phyloP scores from a whole-genome alignment of 306 rosid genomes.

The Cucurbita moschata region DNA sequence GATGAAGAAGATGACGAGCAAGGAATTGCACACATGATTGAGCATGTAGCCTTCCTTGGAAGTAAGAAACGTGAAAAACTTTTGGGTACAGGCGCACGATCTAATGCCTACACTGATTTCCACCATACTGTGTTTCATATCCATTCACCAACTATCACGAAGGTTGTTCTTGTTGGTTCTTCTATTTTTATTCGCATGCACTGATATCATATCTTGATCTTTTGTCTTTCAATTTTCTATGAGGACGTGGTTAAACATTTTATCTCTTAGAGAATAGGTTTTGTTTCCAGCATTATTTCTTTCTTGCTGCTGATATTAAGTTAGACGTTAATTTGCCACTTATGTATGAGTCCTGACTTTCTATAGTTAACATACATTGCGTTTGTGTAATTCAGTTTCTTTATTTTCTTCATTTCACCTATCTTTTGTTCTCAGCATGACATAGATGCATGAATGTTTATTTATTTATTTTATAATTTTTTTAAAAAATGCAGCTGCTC shows the following conservation, averaged over 20 bases:
- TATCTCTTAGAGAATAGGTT: background rate
- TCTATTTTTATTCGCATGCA: background rate
- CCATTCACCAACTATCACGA: conserved; percentile 77
- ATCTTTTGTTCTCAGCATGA: background rate
- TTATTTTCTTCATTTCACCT: background rate
- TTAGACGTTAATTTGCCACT: background rate
- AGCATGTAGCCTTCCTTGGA: conserved; percentile 98
- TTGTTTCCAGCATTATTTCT: background rate
- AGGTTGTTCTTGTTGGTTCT: conserved; percentile 35
- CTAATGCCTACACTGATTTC: conserved; percentile 97
- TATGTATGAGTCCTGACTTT: background rate
- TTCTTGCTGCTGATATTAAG: background rate
- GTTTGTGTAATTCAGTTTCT: background rate
- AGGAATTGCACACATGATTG: conserved; percentile 99
- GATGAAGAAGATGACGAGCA: conserved; percentile 96
- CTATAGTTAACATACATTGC: background rate
- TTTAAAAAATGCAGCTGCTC: background rate
- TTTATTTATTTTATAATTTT: no score
- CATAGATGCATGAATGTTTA: background rate
- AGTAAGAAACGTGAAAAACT: conserved; percentile 99
- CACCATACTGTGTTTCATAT: conserved; percentile 98
- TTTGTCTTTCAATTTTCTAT: background rate
- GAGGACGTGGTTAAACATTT: background rate
- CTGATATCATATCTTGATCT: background rate
- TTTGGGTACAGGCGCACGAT: conserved; percentile 96